Base-by-base conservation (phyloP, 192 early-diverging fungal genomes). In the Oehlia diaphana region DNA sequence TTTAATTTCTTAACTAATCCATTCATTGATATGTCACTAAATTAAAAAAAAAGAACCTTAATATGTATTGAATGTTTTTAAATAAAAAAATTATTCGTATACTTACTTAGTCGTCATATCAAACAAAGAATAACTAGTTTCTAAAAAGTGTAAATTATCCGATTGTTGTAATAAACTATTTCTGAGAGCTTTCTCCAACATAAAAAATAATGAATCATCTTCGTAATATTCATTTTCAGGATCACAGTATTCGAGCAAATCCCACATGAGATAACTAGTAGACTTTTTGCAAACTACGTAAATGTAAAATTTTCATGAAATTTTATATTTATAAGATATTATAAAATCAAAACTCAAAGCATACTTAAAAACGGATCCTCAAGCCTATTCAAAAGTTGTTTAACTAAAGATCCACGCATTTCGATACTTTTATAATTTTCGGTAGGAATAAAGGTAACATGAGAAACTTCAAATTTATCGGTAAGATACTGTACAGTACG, bases 191-290 rank as follows among this genome's bases (percentile, higher is more conserved):
- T 47, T 23, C 19, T 28, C 47, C 44, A 72, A 19, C 50, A 49
- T 31, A 50, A 23, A n/a, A 53, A 72, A 28, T 21, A 72, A 49
- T 28, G 71, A 72, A 50, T 72, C 23, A 3, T 47, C 26, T 26
- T 50, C 44, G 31, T 47, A 23, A 37, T 21, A 70, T 72, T 72
- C 71, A 72, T 72, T 72, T 72, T 72, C 71, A 47, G 35, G 71
- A 28, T 50, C 44, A 53, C 71, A 72, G 16, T 50, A 72, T 72
- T 72, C 71, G 2, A 72, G 28, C 8, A 72, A 23, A 53, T 72
- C 71, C 71, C 71, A 72, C n/a, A 72, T 23, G 4, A 72, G 9
- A 72, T 72, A 72, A 28, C n/a, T 50, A 19, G 19, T 72, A 3
- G 71, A 72, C 14, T 50, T 72, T 53, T 47, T 72, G 26, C 26